A percentile compares a stretch with the other conserved stretches of the same genome.
phyloP scores from a whole-genome alignment of 805 yeast genomes.

The Saturnispora ahearnii region DNA sequence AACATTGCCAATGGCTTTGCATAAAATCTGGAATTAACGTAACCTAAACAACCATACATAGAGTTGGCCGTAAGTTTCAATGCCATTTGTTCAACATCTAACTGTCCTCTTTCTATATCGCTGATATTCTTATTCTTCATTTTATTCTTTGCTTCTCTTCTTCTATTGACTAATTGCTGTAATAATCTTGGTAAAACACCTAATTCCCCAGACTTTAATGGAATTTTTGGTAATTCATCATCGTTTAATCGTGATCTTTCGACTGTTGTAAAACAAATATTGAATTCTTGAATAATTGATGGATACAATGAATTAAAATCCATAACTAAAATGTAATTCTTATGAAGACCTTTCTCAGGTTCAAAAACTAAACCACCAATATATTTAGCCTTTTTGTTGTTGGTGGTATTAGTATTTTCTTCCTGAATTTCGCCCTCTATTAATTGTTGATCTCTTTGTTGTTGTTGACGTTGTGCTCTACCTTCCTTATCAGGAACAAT shows the following conservation, averaged over 20 bases:
- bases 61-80: conserved; percentile 95
- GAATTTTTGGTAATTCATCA: conserved; percentile 63
- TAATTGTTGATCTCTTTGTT: conserved; percentile 9
- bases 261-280: conserved; percentile 95
- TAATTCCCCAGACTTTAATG: conserved; percentile 44
- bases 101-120: conserved; percentile 62
- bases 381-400: conserved; percentile 30
- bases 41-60: conserved; percentile 99
- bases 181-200: conserved; percentile 86
- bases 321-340: conserved; percentile 85
- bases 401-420: conserved; percentile 37
- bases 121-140: conserved; percentile 67
- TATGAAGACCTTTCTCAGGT: conserved; percentile 91
- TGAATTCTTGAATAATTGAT: conserved; percentile 92
- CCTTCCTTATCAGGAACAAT: conserved; percentile 68
- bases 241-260: conserved; percentile 46
- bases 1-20: conserved; percentile 95
- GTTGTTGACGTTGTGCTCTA: conserved; percentile 27
- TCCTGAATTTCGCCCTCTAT: conserved; percentile 23
- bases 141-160: conserved; percentile 83
- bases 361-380: conserved; percentile 75
- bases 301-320: conserved; percentile 97
- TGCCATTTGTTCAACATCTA: conserved; percentile 93
- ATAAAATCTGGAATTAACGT: conserved; percentile 81
- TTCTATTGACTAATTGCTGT: conserved; percentile 77